phyloP scores from a whole-genome alignment of 1,284 basidiomycete species.

The Apiotrichum akiyoshidainum region DNA sequence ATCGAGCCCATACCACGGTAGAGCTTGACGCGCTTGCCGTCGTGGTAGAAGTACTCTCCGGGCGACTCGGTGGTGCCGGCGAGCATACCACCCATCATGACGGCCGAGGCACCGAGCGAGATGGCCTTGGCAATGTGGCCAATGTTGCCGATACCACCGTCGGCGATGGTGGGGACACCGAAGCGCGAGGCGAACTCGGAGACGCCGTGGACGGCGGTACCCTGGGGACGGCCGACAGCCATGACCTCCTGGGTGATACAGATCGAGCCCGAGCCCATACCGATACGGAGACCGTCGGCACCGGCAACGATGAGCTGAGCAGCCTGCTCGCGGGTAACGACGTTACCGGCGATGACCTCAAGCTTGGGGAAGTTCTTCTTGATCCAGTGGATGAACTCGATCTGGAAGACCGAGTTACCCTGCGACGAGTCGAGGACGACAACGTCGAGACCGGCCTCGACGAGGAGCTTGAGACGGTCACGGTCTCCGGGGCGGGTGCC shows the following conservation, averaged over 20 bases:
- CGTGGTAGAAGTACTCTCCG: slow-evolving; percentile 98
- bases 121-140: slow-evolving; percentile 98
- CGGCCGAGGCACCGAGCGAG: slow-evolving; percentile 85
- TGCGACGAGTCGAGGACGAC: slow-evolving; percentile 94
- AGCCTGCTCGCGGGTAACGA: slow-evolving; percentile 96
- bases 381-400: slow-evolving; percentile 95
- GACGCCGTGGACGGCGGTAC: slow-evolving; percentile 91
- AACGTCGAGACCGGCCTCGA: slow-evolving; percentile 92
- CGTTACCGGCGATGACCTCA: slow-evolving; percentile 95
- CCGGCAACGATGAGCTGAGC: slow-evolving; percentile 90
- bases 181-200: slow-evolving; percentile 85
- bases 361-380: slow-evolving; percentile 78
- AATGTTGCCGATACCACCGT: slow-evolving; percentile 93
- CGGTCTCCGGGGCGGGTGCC: slow-evolving; percentile 88
- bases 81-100: slow-evolving; percentile 98
- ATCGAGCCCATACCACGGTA: slow-evolving; percentile 98
- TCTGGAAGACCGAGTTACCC: slow-evolving; percentile 90
- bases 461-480: slow-evolving; percentile 78
- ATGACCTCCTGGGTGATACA: slow-evolving; percentile 99
- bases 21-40: slow-evolving; percentile 96
- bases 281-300: slow-evolving; percentile 88
- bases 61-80: slow-evolving; percentile 97
- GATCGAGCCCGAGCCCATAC: slow-evolving; percentile 98
- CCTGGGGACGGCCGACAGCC: slow-evolving; percentile 98
- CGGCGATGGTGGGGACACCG: slow-evolving; percentile 96